Conservation (phyloP, 1,284 basidiomycete species). For the Melampsora larici-populina region DNA sequence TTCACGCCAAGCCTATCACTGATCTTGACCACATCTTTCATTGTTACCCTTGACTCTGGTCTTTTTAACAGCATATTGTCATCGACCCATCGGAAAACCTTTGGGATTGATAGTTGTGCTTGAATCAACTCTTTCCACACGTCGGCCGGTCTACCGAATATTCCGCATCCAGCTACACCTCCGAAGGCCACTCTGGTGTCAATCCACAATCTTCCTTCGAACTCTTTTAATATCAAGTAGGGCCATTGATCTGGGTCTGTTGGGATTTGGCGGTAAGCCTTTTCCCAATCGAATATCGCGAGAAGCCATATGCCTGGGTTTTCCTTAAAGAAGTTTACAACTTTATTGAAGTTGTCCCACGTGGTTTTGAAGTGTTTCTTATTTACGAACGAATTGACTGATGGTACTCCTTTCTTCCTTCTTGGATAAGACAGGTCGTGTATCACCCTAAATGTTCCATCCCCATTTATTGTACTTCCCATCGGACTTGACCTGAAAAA, state of each 20-base stretch:
- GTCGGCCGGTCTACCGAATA: background rate
- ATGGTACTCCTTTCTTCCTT: too few relatives aligned
- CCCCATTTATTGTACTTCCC: too few relatives aligned
- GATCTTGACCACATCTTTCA: background rate
- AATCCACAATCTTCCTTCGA: background rate
- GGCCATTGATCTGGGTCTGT: background rate
- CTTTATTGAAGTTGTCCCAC: too few relatives aligned
- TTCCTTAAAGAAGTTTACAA: too few relatives aligned
- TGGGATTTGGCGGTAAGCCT: too few relatives aligned
- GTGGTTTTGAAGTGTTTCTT: too few relatives aligned
- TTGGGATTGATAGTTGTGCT: background rate
- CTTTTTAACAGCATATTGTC: background rate
- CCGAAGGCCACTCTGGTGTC: slow-evolving; percentile 2
- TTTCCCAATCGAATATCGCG: too few relatives aligned
- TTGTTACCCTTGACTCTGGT: background rate
- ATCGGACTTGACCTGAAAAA: slow-evolving; percentile 18
- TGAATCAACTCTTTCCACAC: background rate
- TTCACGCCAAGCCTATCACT: background rate
- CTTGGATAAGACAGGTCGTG: too few relatives aligned
- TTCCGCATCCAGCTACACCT: slow-evolving; percentile 9
- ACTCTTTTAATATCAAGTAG: background rate
- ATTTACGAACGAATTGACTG: too few relatives aligned
- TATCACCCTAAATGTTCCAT: too few relatives aligned
- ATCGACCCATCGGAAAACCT: background rate
- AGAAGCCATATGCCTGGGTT: too few relatives aligned